Conservation (phyloP, 2,329 filamentous ascomycete genomes). For the Knufia petricola region DNA sequence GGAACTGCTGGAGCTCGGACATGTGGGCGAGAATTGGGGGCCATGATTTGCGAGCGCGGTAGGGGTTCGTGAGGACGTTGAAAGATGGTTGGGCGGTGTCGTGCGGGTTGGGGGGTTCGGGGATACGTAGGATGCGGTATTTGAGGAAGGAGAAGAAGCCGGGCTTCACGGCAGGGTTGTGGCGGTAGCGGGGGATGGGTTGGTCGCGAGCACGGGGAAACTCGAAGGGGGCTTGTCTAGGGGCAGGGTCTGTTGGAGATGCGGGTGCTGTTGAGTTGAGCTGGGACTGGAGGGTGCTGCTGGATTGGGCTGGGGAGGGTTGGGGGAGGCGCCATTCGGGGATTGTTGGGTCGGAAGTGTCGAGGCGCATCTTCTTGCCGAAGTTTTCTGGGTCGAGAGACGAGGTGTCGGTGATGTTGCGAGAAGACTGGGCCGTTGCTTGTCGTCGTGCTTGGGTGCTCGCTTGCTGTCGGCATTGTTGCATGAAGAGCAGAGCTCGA, state of each 20-base stretch:
- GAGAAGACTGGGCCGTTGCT: background rate
- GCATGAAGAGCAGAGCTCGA: conserved; percentile 18
- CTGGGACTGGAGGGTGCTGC: conserved; percentile 2
- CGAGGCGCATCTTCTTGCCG: conserved; percentile 12
- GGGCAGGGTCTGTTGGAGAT: background rate
- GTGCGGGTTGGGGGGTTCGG: conserved; percentile 12
- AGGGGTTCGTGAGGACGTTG: conserved; percentile 41
- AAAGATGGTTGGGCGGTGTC: conserved; percentile 15
- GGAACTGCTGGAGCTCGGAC: conserved; percentile 56
- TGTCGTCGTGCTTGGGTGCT: background rate
- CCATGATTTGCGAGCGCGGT: conserved; percentile 53
- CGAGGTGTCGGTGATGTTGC: conserved; percentile 10
- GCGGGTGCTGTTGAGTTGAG: conserved; percentile 10
- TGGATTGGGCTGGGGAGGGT: background rate
- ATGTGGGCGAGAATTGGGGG: conserved; percentile 55
- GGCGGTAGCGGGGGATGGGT: conserved; percentile 5
- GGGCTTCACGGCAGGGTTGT: conserved; percentile 6
- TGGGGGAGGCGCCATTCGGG: conserved; percentile 5
- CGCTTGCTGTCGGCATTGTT: conserved; percentile 15
- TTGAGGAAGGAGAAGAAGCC: conserved; percentile 16
- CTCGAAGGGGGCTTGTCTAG: conserved; percentile 4
- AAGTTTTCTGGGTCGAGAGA: conserved; percentile 20
- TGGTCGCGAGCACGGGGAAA: conserved; percentile 5
- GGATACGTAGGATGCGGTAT: conserved; percentile 15
- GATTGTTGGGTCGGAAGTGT: conserved; percentile 1